phyloP scores from a whole-genome alignment of 345 rosid genomes.

The Lepidium aucheri region DNA sequence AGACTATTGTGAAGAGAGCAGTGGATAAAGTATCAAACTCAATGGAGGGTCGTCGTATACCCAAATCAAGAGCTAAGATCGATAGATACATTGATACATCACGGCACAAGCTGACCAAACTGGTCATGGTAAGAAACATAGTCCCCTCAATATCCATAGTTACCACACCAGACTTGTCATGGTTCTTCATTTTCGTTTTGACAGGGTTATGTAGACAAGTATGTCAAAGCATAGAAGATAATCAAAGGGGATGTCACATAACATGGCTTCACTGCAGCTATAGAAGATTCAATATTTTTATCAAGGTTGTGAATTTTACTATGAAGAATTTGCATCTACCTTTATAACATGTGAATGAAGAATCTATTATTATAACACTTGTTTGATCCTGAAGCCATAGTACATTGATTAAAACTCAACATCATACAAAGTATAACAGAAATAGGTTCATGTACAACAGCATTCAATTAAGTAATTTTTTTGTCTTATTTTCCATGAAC shows the following conservation, averaged over 20 bases:
- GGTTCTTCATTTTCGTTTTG: constrained; percentile 10
- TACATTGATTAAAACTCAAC: background rate
- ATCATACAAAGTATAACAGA: too few species aligned
- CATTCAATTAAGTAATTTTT: background rate
- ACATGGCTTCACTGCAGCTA: background rate
- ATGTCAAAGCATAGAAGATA: constrained; percentile 49
- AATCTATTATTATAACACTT: background rate
- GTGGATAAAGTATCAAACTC: constrained; percentile 86
- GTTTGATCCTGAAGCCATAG: background rate
- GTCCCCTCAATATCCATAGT: background rate
- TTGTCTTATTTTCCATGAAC: background rate
- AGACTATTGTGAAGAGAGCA: constrained; percentile 82
- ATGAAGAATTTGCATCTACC: background rate
- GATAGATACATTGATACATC: constrained; percentile 71
- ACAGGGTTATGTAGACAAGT: constrained; percentile 90
- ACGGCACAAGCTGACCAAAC: constrained; percentile 69
- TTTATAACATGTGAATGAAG: background rate
- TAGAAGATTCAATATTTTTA: constrained; percentile 7
- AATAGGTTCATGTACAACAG: background rate
- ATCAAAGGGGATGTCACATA: background rate
- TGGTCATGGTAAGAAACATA: constrained; percentile 64
- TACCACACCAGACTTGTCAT: background rate
- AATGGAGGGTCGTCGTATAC: constrained; percentile 63
- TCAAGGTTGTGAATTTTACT: background rate
- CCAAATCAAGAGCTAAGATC: constrained; percentile 76